Base-by-base conservation (phyloP, 2,329 filamentous ascomycete species). In the Byssothecium circinans region DNA sequence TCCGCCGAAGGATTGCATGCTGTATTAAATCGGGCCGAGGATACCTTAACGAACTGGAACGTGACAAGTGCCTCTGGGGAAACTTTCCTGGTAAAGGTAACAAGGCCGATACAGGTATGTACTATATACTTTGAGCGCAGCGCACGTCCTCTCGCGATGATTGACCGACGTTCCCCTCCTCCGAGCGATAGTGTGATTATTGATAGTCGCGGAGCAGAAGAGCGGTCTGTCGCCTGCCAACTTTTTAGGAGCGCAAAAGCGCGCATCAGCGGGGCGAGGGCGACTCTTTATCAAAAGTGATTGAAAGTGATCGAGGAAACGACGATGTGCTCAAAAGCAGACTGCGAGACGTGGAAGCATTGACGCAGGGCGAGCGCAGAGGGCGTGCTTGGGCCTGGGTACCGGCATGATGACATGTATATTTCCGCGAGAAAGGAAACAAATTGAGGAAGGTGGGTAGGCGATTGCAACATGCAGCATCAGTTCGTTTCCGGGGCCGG, bases 191-290 rank as follows among this genome's bases (percentile, higher is more conserved):
- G 49, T 52, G n/a, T n/a, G n/a, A n/a, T n/a, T n/a, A n/a, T n/a
- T n/a, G 53, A 61, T 64, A 50, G 49, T 52, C 56, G 46, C 33
- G 32, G 43, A 47, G 47, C 46, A 56, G 55, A 61, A 57, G 49
- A 56, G 61, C 58, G 58, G 56, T 64, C 53, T 12, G 32, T 18
- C 33, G 29, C 27, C 36, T 12, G 33, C 27, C 22, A 33, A 32
- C 29, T 32, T 32, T 32, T n/a, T 12, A 39, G 39, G 35, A 22
- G 41, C 34, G 34, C 20, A 23, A 48, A 15, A 18, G 33, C 30
- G 49, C 46, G 38, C 34, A 46, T 47, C 41, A 43, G 38, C 41
- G 41, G 33, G 45, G 44, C 43, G 34, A 25, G 43, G 25, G 41
- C 33, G 22, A 29, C 36, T 42, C 38, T 32, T 23, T 40, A 41